Percentiles rank a stretch among this genome's conserved stretches.
These are phyloP conservation scores for Thamnidium elegans DNA, from an alignment of 192 early-diverging fungal species.

Conservation along the genomic window DNA sequence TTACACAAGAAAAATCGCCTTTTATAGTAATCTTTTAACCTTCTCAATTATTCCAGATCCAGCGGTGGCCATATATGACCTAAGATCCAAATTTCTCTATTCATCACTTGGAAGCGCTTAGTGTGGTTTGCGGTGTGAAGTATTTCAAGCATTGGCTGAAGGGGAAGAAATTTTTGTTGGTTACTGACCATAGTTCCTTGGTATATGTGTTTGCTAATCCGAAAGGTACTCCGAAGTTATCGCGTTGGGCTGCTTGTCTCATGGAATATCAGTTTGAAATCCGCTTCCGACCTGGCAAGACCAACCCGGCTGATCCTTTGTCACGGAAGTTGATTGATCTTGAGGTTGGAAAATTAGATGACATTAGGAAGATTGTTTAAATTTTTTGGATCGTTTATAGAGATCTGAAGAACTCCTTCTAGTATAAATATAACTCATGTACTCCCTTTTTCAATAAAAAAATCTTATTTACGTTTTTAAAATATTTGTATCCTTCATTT, in stretches of 20 bases:
- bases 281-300: neutral
- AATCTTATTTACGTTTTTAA: neutral
- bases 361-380: neutral
- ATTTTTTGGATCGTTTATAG: no score
- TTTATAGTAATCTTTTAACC: no score
- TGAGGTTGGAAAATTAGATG: neutral
- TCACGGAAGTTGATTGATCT: neutral
- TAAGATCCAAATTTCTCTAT: no score
- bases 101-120: slow-evolving; percentile 1
- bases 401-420: neutral
- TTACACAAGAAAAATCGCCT: no score
- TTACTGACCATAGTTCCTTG: neutral
- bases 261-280: slow-evolving; percentile 1
- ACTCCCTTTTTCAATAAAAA: no score
- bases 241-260: neutral
- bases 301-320: slow-evolving; percentile 4
- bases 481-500: no score
- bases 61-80: no score
- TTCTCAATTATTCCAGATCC: no score
- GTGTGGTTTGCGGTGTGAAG: neutral
- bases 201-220: neutral
- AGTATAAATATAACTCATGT: no score
- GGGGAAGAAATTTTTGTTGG: neutral
- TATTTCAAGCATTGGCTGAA: neutral
- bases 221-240: neutral